These are phyloP conservation scores for Bryoglossum gracile DNA, from an alignment of 495 filamentous ascomycete species.

Conservation along the genomic window DNA sequence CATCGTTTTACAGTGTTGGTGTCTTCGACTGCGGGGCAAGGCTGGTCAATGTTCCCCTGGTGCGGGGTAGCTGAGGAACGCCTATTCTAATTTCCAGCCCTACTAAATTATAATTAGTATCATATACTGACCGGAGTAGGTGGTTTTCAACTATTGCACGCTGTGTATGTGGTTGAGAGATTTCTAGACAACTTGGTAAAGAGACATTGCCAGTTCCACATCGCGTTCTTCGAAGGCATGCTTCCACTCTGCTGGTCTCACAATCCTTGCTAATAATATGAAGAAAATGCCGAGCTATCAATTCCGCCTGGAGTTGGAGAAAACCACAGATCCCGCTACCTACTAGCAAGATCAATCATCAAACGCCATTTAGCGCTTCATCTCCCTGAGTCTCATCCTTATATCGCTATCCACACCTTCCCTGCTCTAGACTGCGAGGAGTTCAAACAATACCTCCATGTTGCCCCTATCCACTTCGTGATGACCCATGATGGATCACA, in stretches of 20 bases:
- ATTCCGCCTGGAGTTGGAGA: constrained; percentile 30
- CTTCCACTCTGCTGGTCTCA: constrained; percentile 4
- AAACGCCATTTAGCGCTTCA: constrained; percentile 49
- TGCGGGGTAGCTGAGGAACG: too few species aligned
- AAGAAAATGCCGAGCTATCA: constrained; percentile 37
- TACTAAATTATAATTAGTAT: too few species aligned
- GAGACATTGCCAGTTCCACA: constrained; percentile 59
- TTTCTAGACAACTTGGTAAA: constrained; percentile 51
- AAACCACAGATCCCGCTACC: constrained; percentile 39
- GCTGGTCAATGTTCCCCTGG: too few species aligned
- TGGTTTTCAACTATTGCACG: constrained; percentile 68
- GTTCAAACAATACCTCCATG: constrained; percentile 48
- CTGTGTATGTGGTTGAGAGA: constrained; percentile 56
- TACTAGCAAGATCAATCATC: constrained; percentile 52
- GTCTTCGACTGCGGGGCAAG: too few species aligned
- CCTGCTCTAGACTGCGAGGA: constrained; percentile 31
- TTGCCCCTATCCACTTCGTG: constrained; percentile 53
- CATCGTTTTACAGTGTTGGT: too few species aligned
- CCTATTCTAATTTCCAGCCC: too few species aligned
- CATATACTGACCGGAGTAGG: constrained; percentile 22
- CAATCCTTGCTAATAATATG: constrained; percentile 1
- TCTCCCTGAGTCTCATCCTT: constrained; percentile 7
- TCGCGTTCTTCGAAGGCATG: constrained; percentile 56
- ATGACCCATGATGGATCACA: constrained; percentile 57
- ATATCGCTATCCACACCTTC: constrained; percentile 37